phyloP scores from a whole-genome alignment of 805 yeast species.

The Metschnikowia proteae region DNA sequence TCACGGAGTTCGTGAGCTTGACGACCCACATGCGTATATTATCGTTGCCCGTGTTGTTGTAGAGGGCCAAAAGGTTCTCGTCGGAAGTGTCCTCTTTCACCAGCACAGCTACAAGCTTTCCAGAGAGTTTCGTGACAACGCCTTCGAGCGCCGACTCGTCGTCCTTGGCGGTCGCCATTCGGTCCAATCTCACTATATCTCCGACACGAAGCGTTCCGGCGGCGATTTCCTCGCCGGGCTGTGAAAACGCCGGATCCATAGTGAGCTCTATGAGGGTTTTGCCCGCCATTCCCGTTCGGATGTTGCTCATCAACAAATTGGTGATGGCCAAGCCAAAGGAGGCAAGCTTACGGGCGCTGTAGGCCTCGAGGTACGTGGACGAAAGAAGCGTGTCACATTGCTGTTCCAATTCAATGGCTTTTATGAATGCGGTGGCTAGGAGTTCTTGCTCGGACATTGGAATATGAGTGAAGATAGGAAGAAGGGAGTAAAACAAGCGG shows the following conservation, averaged over 20 bases:
- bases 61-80: slow-evolving; percentile 43
- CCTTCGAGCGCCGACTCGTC: slow-evolving; percentile 46
- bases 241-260: slow-evolving; percentile 47
- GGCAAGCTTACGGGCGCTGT: slow-evolving; percentile 63
- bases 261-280: slow-evolving; percentile 60
- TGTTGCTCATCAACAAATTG: slow-evolving; percentile 56
- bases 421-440: slow-evolving; percentile 17
- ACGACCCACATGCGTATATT: slow-evolving; percentile 58
- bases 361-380: slow-evolving; percentile 28
- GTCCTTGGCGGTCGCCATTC: slow-evolving; percentile 29
- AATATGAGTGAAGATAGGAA: too few relatives aligned
- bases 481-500: background rate
- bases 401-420: slow-evolving; percentile 38
- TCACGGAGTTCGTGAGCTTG: slow-evolving; percentile 61
- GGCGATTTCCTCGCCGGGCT: slow-evolving; percentile 31
- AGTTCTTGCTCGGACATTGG: slow-evolving; percentile 7
- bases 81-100: slow-evolving; percentile 52
- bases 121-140: slow-evolving; percentile 56
- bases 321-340: slow-evolving; percentile 70
- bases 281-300: slow-evolving; percentile 80
- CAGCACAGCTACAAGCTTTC: slow-evolving; percentile 51
- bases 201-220: slow-evolving; percentile 63
- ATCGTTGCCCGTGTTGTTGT: slow-evolving; percentile 39
- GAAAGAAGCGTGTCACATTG: slow-evolving; percentile 33
- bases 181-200: slow-evolving; percentile 67